Conservation (phyloP, 306 rosid species). For the Astragalus membranaceus region DNA sequence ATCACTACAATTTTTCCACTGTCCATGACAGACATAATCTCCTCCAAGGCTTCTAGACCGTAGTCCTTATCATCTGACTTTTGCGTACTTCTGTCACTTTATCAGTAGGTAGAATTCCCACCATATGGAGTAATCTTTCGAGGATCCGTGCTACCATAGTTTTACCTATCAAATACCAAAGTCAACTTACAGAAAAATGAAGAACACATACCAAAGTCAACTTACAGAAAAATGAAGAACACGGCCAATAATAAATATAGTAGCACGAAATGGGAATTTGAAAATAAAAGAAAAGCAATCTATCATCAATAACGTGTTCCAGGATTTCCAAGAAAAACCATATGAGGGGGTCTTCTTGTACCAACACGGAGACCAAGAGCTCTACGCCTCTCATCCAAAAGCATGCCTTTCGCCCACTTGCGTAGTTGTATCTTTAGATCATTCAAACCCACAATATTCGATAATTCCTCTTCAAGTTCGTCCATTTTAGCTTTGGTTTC, state of each 20-base stretch:
- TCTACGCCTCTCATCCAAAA: too few relatives aligned
- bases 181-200: neutral
- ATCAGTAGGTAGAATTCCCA: conserved; percentile 86
- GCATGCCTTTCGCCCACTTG: too few relatives aligned
- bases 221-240: too few relatives aligned
- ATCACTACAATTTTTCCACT: conserved; percentile 83
- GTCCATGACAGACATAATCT: conserved; percentile 99
- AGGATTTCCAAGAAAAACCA: too few relatives aligned
- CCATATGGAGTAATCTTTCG: conserved; percentile 87
- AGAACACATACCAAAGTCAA: too few relatives aligned
- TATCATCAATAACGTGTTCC: too few relatives aligned
- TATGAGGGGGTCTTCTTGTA: too few relatives aligned
- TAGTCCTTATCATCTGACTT: conserved; percentile 91
- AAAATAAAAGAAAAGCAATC: neutral
- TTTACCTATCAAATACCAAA: conserved; percentile 56
- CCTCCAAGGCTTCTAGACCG: conserved; percentile 96
- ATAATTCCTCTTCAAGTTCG: conserved; percentile 70
- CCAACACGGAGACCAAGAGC: too few relatives aligned
- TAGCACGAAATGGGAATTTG: too few relatives aligned
- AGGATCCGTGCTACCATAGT: conserved; percentile 95
- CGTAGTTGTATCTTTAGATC: too few relatives aligned
- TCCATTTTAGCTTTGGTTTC: conserved; percentile 91
- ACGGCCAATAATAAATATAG: neutral
- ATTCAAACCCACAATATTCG: conserved; percentile 78
- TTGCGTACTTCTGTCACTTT: conserved; percentile 97